Base-by-base conservation (phyloP, 345 rosid species). In the Lagerstroemia speciosa region DNA sequence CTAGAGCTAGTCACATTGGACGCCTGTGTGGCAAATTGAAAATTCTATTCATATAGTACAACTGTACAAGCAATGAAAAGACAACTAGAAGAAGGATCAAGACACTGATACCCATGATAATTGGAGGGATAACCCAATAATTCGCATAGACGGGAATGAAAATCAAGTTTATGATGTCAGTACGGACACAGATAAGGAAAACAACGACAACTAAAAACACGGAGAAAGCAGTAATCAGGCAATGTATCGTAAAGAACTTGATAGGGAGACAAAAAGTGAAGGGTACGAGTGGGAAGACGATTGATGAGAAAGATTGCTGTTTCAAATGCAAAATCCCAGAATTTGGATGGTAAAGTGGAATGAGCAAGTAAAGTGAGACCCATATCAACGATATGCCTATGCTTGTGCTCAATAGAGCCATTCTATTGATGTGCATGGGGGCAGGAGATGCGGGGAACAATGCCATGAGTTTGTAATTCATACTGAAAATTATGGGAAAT, bases 171-270 rank as follows among this genome's bases (percentile, higher is more conserved):
- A 14, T 37, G 11, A 8, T 24, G 2, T 0, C 19, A 16, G 34
- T 37, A 64, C 6, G 32, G 22, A 64, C 8, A 27, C 14, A 64
- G 32, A 20, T 14, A 5, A 19, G 30, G 24, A 45, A 64, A 64
- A 24, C 67, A 37, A 16, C 5, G 27, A n/a, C 30, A n/a, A 14
- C 14, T 4, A n/a, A 64, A 64, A 6, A 64, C n/a, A 16, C 34
- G 8, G 6, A 64, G 38, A 24, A 64, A 64, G 12, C 26, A 34
- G 11, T 37, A 64, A 64, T 37, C 41, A 6, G 14, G 22, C 33
- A 11, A 12, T 31, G 53, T 68, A 26, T 62, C 37, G 14, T 19
- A 38, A 24, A 62, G 57, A 33, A 64, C 65, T 68, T 68, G 64
- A 14, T 17, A 34, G 17, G 29, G 45, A 52, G 37, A 50, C 61